Evolutionary conservation across 1,139 yeast species (phyloP).

Genomic region (Diutina neorugosa): DNA sequence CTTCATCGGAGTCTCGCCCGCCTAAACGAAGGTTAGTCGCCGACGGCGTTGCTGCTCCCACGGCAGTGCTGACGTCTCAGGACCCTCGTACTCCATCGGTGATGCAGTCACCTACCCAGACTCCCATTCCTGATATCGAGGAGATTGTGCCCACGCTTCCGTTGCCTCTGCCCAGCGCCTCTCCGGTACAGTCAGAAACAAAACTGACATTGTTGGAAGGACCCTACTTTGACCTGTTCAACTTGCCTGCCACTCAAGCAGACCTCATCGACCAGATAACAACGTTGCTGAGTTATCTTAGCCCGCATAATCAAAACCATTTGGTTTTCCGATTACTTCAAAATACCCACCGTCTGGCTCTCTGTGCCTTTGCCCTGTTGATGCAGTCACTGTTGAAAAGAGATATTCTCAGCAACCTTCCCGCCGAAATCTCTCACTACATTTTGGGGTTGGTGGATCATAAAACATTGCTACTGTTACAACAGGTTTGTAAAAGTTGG

Average conservation of each 20-base stretch:
- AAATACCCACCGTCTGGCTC: conserved; percentile 50
- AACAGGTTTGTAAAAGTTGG: conserved; percentile 67
- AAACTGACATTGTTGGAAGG: conserved; percentile 13
- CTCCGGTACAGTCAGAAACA: conserved; percentile 33
- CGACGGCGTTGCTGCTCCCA: neutral
- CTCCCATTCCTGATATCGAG: conserved; percentile 26
- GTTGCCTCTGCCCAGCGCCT: conserved; percentile 45
- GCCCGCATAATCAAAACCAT: conserved; percentile 27
- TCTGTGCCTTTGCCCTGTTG: conserved; percentile 53
- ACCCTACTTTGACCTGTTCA: conserved; percentile 16
- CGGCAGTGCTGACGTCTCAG: neutral
- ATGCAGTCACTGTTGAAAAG: conserved; percentile 54
- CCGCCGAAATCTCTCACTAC: conserved; percentile 62
- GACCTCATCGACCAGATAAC: conserved; percentile 28
- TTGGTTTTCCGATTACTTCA: conserved; percentile 55
- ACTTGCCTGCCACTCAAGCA: conserved; percentile 25
- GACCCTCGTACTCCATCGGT: conserved; percentile 22
- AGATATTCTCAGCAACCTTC: conserved; percentile 61
- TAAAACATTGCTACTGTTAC: conserved; percentile 46
- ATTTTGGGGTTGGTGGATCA: conserved; percentile 61
- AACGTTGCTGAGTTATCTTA: conserved; percentile 23
- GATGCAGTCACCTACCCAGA: conserved; percentile 22
- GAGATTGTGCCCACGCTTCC: conserved; percentile 44
- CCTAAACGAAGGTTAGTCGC: conserved; percentile 2
- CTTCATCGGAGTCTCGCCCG: neutral